A percentile compares a stretch with the other conserved stretches of the same genome.
These are phyloP conservation scores for Cymodocea nodosa DNA, from an alignment of 116 monocot genomes.

Conservation along the genomic window DNA sequence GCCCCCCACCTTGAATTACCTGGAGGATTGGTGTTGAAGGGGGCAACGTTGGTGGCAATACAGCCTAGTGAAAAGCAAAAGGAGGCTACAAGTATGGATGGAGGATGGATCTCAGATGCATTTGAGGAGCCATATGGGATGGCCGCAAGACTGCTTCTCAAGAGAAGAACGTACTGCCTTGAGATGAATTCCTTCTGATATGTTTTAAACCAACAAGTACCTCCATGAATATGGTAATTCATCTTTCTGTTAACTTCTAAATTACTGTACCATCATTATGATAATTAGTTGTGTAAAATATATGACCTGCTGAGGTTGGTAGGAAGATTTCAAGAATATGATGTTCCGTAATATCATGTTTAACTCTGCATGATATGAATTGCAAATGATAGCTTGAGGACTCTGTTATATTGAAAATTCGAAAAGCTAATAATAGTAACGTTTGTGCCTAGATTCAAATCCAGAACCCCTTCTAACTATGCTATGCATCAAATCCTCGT, in stretches of 20 bases:
- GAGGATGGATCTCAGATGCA: constrained; percentile 38
- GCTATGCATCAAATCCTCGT: too few species aligned
- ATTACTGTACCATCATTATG: too few species aligned
- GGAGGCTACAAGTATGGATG: constrained; percentile 5
- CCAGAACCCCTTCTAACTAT: too few species aligned
- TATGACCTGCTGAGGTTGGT: too few species aligned
- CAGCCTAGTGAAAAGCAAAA: constrained; percentile 38
- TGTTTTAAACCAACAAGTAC: background rate
- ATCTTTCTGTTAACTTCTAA: background rate
- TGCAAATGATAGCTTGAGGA: too few species aligned
- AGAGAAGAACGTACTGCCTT: constrained; percentile 52
- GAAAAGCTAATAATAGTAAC: too few species aligned
- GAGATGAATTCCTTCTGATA: constrained; percentile 95
- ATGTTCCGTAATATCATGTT: too few species aligned
- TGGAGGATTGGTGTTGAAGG: constrained; percentile 43
- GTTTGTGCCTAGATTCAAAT: too few species aligned
- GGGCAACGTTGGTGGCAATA: constrained; percentile 69
- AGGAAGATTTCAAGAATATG: too few species aligned
- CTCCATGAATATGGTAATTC: constrained; percentile 1
- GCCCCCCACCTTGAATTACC: constrained; percentile 52
- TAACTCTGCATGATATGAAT: too few species aligned
- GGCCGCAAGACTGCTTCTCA: constrained; percentile 51
- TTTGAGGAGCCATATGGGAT: constrained; percentile 73
- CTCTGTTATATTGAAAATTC: too few species aligned
- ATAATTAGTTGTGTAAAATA: too few species aligned